phyloP scores from a whole-genome alignment of 306 rosid species.

The Cicer yamashitae region DNA sequence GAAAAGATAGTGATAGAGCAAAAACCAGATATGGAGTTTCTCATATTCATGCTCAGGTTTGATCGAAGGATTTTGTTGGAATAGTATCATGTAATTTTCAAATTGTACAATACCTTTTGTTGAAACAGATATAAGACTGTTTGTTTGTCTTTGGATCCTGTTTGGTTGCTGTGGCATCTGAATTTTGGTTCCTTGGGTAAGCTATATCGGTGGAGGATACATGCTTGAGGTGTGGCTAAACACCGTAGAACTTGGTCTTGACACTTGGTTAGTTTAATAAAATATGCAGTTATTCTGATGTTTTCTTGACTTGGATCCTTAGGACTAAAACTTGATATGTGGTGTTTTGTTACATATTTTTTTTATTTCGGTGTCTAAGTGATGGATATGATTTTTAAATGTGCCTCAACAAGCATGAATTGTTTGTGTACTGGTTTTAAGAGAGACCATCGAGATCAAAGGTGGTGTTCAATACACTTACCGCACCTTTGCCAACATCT shows the following conservation, averaged over 20 bases:
- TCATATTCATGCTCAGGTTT: too few species aligned
- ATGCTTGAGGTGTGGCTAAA: constrained; percentile 27
- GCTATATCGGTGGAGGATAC: constrained; percentile 34
- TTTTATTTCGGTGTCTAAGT: constrained; percentile 31
- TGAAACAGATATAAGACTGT: too few species aligned
- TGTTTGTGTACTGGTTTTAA: neutral
- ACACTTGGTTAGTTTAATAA: constrained; percentile 20
- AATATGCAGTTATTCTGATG: constrained; percentile 34
- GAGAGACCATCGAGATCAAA: constrained; percentile 15
- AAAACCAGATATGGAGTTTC: too few species aligned
- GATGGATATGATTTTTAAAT: constrained; percentile 33
- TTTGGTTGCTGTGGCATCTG: constrained; percentile 51
- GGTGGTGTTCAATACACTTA: neutral
- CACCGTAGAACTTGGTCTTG: constrained; percentile 26
- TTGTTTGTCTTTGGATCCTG: too few species aligned
- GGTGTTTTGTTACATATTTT: neutral
- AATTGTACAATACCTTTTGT: too few species aligned
- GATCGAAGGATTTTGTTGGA: too few species aligned
- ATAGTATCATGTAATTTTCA: too few species aligned
- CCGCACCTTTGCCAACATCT: neutral
- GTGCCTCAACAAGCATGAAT: constrained; percentile 34
- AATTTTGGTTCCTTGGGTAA: constrained; percentile 95
- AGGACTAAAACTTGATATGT: constrained; percentile 31
- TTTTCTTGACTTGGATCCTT: constrained; percentile 36
- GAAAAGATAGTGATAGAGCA: too few species aligned